Conservation (phyloP, 768 basidiomycete genomes). For the Tremella fuciformis region DNA sequence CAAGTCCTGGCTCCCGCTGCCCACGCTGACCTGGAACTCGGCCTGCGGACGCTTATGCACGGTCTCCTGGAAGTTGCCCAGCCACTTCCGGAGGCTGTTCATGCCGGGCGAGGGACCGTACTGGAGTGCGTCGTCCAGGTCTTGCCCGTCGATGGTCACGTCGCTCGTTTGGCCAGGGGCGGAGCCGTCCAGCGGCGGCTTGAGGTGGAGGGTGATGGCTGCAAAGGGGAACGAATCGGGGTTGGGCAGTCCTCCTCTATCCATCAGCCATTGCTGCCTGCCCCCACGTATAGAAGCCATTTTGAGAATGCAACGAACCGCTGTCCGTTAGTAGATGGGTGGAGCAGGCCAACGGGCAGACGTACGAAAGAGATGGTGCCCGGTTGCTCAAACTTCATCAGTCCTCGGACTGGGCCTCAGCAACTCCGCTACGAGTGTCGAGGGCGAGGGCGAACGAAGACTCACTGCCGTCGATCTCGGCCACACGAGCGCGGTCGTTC, state of each 20-base stretch:
- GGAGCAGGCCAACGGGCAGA: too few relatives aligned
- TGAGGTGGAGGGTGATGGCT: slow-evolving; percentile 61
- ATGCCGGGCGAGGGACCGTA: slow-evolving; percentile 72
- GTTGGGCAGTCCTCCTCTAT: slow-evolving; percentile 81
- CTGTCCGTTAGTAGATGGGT: too few relatives aligned
- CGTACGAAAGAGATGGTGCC: slow-evolving; percentile 55
- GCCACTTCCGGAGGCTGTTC: slow-evolving; percentile 54
- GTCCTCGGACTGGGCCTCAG: slow-evolving; percentile 56
- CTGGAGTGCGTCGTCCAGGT: slow-evolving; percentile 68
- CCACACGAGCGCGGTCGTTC: slow-evolving; percentile 22
- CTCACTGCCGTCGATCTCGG: slow-evolving; percentile 40
- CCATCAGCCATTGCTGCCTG: too few relatives aligned
- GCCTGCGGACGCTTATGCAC: slow-evolving; percentile 62
- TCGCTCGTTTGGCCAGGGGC: slow-evolving; percentile 45
- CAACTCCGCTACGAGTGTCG: too few relatives aligned
- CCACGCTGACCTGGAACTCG: slow-evolving; percentile 74
- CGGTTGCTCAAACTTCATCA: slow-evolving; percentile 78
- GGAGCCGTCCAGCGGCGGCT: slow-evolving; percentile 44
- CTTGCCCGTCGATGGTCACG: slow-evolving; percentile 61
- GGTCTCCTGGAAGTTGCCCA: slow-evolving; percentile 64
- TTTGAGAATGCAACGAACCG: too few relatives aligned
- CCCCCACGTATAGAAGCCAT: too few relatives aligned
- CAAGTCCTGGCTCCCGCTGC: slow-evolving; percentile 82
- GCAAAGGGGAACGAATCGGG: slow-evolving; percentile 86
- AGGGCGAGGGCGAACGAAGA: neutral